A percentile compares a stretch with the other conserved stretches of the same genome.
phyloP scores from a whole-genome alignment of 345 rosid genomes.

The Barbarea vulgaris region DNA sequence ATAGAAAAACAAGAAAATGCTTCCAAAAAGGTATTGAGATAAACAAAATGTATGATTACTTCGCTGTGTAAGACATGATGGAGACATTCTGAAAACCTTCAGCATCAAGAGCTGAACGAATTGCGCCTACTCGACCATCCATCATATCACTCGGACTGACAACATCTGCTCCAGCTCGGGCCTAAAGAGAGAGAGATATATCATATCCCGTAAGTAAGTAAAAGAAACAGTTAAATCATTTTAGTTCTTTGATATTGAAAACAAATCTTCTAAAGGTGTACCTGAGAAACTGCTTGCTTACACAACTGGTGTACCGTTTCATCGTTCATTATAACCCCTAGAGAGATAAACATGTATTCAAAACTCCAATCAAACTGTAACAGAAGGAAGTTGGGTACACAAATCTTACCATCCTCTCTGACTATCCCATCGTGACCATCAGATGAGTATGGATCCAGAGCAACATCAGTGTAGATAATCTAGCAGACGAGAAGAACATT shows the following conservation, averaged over 20 bases:
- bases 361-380: not conserved
- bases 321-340: conserved; percentile 38
- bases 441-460: conserved; percentile 62
- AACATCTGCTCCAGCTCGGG: conserved; percentile 97
- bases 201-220: not conserved
- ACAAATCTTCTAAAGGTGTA: not conserved
- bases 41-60: conserved; percentile 48
- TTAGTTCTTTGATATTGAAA: not conserved
- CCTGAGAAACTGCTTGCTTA: conserved; percentile 46
- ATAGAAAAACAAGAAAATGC: conserved; percentile 8
- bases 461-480: conserved; percentile 64
- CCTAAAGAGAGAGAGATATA: conserved; percentile 42
- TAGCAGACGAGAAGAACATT: conserved; percentile 12
- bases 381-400: not conserved
- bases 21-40: not conserved
- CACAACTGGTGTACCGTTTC: conserved; percentile 45
- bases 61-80: conserved; percentile 97
- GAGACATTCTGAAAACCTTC: conserved; percentile 93
- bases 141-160: conserved; percentile 99
- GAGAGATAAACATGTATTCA: conserved; percentile 10
- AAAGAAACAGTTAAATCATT: not conserved
- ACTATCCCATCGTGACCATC: conserved; percentile 65
- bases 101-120: conserved; percentile 86
- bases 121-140: conserved; percentile 98
- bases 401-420: conserved; percentile 53